phyloP scores from a whole-genome alignment of 305 asterid species.

The Fraxinus platypoda region DNA sequence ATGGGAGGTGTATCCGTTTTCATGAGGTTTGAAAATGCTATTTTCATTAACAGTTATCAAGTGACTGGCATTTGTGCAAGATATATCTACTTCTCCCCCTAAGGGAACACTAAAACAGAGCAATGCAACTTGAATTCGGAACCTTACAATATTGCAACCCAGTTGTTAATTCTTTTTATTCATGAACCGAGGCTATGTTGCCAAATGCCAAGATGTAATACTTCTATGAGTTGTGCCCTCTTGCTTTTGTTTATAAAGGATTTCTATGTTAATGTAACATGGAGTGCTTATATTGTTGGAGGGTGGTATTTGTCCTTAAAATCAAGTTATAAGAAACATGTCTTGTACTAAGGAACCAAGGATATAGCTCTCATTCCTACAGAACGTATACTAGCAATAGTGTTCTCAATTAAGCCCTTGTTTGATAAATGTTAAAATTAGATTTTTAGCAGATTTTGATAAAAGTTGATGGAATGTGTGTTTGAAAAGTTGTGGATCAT shows the following conservation, averaged over 20 bases:
- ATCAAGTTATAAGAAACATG: neutral
- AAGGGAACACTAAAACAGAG: neutral
- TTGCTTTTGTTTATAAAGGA: neutral
- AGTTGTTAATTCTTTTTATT: neutral
- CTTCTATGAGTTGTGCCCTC: neutral
- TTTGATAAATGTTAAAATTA: too few relatives aligned
- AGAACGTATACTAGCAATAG: neutral
- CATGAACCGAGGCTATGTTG: neutral
- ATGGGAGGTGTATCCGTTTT: conserved; percentile 22
- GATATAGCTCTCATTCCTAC: neutral
- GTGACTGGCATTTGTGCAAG: neutral
- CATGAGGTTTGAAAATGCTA: conserved; percentile 40
- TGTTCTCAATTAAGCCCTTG: neutral
- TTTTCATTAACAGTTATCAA: neutral
- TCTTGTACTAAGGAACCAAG: neutral
- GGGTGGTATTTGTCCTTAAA: neutral
- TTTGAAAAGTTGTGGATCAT: too few relatives aligned
- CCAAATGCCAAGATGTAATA: neutral
- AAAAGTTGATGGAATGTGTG: too few relatives aligned
- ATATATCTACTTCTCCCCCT: neutral
- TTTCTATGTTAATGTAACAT: neutral
- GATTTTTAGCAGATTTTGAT: too few relatives aligned
- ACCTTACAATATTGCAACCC: neutral
- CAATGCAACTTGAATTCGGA: neutral
- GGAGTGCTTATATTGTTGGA: neutral